phyloP scores from a whole-genome alignment of 345 rosid genomes.

The Combretum micranthum region DNA sequence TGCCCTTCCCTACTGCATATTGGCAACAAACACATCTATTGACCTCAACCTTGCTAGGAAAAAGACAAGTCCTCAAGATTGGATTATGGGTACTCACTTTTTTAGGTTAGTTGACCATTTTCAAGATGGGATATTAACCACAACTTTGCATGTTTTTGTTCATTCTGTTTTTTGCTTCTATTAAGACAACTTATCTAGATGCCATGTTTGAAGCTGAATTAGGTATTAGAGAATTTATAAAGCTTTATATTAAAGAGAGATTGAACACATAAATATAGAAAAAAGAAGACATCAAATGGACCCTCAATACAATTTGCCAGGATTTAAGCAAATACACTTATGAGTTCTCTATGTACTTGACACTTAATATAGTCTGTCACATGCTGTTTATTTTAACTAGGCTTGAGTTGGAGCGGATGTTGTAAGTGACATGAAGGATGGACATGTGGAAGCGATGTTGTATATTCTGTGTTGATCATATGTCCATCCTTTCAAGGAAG shows the following conservation, averaged over 20 bases:
- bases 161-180: too few relatives aligned
- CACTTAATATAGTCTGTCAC: slow-evolving; percentile 1
- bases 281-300: too few relatives aligned
- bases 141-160: too few relatives aligned
- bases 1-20: slow-evolving; percentile 77
- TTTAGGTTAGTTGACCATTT: slow-evolving; percentile 54
- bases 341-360: background rate
- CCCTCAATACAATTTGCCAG: too few relatives aligned
- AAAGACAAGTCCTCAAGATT: slow-evolving; percentile 67
- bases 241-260: too few relatives aligned
- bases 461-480: background rate
- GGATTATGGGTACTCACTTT: slow-evolving; percentile 91
- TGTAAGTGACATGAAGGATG: slow-evolving; percentile 98
- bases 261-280: too few relatives aligned
- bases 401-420: slow-evolving; percentile 95
- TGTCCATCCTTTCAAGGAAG: background rate
- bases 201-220: too few relatives aligned
- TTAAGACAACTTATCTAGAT: too few relatives aligned
- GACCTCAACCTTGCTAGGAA: slow-evolving; percentile 72
- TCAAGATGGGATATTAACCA: too few relatives aligned
- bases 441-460: slow-evolving; percentile 66
- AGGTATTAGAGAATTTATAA: too few relatives aligned
- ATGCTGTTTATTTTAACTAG: slow-evolving; percentile 20
- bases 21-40: slow-evolving; percentile 89
- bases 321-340: too few relatives aligned